Conservation (phyloP, 208 protist species). For the Leishmania tropica region DNA sequence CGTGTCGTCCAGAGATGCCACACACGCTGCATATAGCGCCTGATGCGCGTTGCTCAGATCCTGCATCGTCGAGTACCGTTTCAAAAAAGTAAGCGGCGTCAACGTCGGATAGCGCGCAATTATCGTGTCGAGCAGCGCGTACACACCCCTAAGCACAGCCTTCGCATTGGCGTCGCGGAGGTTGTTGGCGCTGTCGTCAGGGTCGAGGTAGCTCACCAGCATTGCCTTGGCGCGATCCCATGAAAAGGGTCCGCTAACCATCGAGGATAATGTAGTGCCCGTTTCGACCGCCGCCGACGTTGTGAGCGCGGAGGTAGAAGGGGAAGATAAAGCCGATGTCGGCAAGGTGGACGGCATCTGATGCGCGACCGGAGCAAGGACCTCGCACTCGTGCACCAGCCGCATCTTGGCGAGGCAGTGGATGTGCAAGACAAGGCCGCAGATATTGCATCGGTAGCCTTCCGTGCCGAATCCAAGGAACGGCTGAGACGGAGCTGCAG, state of each 20-base stretch:
- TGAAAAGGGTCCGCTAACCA: constrained; percentile 6
- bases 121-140: constrained; percentile 40
- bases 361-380: constrained; percentile 19
- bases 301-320: not conserved
- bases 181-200: constrained; percentile 5
- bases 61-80: constrained; percentile 31
- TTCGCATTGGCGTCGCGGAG: constrained; percentile 35
- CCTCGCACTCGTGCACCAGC: constrained; percentile 21
- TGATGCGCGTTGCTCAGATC: constrained; percentile 30
- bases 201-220: constrained; percentile 21
- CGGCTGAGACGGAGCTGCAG: constrained; percentile 11
- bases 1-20: constrained; percentile 25
- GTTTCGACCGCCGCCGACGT: not conserved
- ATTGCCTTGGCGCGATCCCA: constrained; percentile 20
- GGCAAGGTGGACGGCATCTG: not conserved
- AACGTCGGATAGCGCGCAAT: constrained; percentile 37
- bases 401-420: constrained; percentile 40
- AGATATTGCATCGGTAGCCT: constrained; percentile 48
- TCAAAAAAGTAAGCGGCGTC: constrained; percentile 22
- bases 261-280: not conserved
- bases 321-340: not conserved
- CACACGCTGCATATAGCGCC: constrained; percentile 34
- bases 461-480: constrained; percentile 47
- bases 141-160: constrained; percentile 38
- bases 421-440: constrained; percentile 38